Evolutionary conservation across 2,329 filamentous ascomycete species (phyloP).

Genomic region (Phialocephala subalpina): DNA sequence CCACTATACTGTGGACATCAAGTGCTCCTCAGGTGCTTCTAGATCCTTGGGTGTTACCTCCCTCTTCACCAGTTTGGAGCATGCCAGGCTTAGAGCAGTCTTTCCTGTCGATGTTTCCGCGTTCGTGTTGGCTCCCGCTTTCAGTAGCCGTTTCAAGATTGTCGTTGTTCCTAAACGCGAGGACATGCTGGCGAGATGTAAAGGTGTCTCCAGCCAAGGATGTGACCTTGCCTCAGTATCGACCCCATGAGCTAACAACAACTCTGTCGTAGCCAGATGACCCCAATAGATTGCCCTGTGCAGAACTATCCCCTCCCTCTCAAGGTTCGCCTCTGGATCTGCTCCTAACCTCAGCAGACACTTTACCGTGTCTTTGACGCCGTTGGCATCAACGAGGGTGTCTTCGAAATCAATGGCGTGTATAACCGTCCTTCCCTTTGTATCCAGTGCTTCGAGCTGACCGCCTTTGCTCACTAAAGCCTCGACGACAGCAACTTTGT

Average conservation of each 20-base stretch:
- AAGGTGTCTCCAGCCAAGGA: not conserved
- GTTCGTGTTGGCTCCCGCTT: not conserved
- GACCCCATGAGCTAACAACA: not conserved
- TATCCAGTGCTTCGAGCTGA: not conserved
- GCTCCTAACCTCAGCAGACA: slow-evolving; percentile 1
- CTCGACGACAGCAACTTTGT: not conserved
- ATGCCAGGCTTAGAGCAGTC: not conserved
- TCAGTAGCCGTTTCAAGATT: not conserved
- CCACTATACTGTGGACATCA: not conserved
- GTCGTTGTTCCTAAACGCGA: not conserved
- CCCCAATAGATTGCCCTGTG: not conserved
- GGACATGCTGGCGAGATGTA: not conserved
- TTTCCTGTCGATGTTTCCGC: not conserved
- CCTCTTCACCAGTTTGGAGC: not conserved
- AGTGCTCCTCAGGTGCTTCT: not conserved
- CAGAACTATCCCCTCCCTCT: not conserved
- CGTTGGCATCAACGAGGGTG: not conserved
- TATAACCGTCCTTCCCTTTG: not conserved
- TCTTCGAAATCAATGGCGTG: not conserved
- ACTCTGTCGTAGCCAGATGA: not conserved
- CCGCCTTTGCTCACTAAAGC: not conserved
- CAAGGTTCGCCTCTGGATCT: not conserved
- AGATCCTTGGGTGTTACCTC: not conserved
- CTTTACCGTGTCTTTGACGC: not conserved
- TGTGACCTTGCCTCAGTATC: not conserved